Evolutionary conservation across 73 alveolate genomes (phyloP), one percentile per base, ranked within the genome.

Genomic region (Paramecium primaurelia): DNA sequence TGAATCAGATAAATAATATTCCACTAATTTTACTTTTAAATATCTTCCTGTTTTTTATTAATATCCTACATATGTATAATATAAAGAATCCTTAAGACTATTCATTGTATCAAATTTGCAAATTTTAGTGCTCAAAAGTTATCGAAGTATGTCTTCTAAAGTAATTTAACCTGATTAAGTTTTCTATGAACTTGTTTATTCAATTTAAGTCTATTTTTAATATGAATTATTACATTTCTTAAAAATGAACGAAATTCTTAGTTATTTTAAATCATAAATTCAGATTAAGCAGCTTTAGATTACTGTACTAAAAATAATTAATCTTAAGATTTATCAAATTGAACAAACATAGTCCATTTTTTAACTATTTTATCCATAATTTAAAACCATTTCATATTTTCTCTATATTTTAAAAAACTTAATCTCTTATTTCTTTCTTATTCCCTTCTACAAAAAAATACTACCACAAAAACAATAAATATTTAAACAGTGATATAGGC

Each of bases 391-490:
- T 73, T 73, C 59, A 40, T 73, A 16, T 73, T 73, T 73, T 73
- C 87, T n/a, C 87, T 32, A 36, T 37, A 73, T 36, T 32, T 44
- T 73, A 73, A 34, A 38, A 4, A 73, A 37, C 59, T 73, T n/a
- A 73, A 30, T 73, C 87, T 73, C 32, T 40, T 73, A 38, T 73
- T 73, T 40, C 87, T 32, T 59, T 73, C 87, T 38, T 73, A 22
- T 30, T 34, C 59, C n/a, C 87, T 73, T 40, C 87, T 73, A 16
- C 58, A 73, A n/a, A 73, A 73, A 37, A 73, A 37, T 14, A 73
- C 34, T 16, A 40, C 59, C 3, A 38, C 60, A 37, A 73, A 73
- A 0, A 73, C 60, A 11, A 73, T 37, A 1, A 34, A 18, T 36
- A 73, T 37, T 36, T 73, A 14, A 22, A 32, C 37, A 6, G 87